Evolutionary conservation across 441 rosid species (phyloP), one percentile per base, ranked within the genome.

Genomic region (Viola pubescens): DNA sequence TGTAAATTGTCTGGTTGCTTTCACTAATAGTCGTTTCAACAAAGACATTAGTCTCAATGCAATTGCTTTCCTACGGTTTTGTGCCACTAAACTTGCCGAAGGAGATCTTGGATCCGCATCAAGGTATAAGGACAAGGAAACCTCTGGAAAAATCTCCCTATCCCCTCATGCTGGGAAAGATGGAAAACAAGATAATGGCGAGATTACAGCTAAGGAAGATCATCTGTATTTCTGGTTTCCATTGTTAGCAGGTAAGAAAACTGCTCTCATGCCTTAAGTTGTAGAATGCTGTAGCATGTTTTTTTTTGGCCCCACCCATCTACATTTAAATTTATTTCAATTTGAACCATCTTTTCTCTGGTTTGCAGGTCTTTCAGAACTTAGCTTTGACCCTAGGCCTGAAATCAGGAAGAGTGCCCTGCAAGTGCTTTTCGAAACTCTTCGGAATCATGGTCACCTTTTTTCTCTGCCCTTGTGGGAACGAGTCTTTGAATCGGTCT

Each of bases 151-250:
- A 75, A 61, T 70, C 65, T 70, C 79, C 64, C 83, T 76, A 56
- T 75, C 87, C 58, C 79, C 82, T 65, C 79, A 66, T 61, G 55
- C 76, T 26, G 82, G 73, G 60, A 87, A 81, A 73, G 81, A 79
- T 58, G 81, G 72, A 63, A 79, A 76, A 73, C 81, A 70, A 70
- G 95, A 85, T 34, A 87, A 79, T 52, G 94, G 94, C 65, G 94
- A 78, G 68, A 69, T 79, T 55, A 60, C 55, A 13, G 90, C 84
- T 65, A 95, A 75, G 79, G 94, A 82, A 63, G 77, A 78, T 66
- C 95, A 95, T 77, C 87, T 89, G 54, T 78, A 87, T 76, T 91
- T 91, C 69, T 95, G 99, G 99, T 95, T 95, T 67, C 97, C 99
- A 46, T 72, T 95, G 76, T 78, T 95, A 77, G 98, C 99, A 64